Evolutionary conservation across 768 basidiomycete species (phyloP), one percentile per base, ranked within the genome.

Genomic region (Agrocybe chaxingu): DNA sequence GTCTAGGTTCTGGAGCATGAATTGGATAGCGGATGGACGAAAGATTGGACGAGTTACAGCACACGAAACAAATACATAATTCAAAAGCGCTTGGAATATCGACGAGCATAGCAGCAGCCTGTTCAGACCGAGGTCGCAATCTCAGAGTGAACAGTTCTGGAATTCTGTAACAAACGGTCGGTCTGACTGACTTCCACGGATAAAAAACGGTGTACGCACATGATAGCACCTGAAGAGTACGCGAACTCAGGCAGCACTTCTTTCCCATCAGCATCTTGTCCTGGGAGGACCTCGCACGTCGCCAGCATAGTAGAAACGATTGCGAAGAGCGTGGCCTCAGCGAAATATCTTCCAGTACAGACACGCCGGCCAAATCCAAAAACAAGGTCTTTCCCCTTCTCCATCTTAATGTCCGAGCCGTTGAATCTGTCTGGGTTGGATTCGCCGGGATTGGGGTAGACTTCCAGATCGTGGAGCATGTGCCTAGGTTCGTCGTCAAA

Each of bases 361-460:
- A 70, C 59, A 4, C 75, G 70, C 11, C 78, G 67, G 18, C 71
- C 71, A 44, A 71, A 73, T 3, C 72, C 73, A 46, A 70, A 73
- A 24, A 66, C 61, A 29, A 78, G 66, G 38, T 75, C 68, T 2
- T 37, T 45, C 32, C 71, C 66, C 2, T 70, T 65, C 16, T 63
- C 56, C 53, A 70, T 65, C 38, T 66, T 65, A 29, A 66, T 62
- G 53, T 77, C 70, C 2, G 64, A 55, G 7, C 55, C 56, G 30
- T 74, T 68, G 65, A 77, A 85, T n/a, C 84, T 78, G 39, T 81
- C 81, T 18, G 84, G 84, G 33, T 72, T 75, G 61, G 85, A 86
- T 36, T 62, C 58, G 55, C 75, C 66, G 3, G 84, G 84, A 31
- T 79, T 67, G 16, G 70, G 57, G 61, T 85, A 85, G 19, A 65